Conservation (phyloP, 306 rosid species). For the Carpinus fangiana region DNA sequence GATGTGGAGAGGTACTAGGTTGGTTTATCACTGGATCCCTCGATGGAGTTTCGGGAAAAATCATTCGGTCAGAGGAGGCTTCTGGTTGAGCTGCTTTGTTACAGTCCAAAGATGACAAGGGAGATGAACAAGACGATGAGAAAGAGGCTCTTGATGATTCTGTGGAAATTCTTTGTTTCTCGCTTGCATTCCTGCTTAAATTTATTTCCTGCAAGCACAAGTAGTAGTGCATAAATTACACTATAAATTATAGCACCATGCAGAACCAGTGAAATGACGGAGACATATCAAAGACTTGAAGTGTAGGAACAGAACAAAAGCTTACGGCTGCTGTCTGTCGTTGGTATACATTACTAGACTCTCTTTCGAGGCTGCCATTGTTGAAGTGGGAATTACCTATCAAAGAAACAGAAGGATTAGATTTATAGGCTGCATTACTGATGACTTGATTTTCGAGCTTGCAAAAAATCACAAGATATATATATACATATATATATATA, state of each 20-base stretch:
- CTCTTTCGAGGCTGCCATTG: slow-evolving; percentile 55
- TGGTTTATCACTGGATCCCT: slow-evolving; percentile 50
- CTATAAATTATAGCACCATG: not conserved
- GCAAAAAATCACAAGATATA: not conserved
- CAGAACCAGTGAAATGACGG: slow-evolving; percentile 4
- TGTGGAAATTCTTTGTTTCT: slow-evolving; percentile 59
- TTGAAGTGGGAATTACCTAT: slow-evolving; percentile 55
- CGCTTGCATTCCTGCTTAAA: slow-evolving; percentile 50
- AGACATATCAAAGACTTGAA: not conserved
- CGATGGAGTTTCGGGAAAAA: slow-evolving; percentile 59
- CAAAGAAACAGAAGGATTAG: slow-evolving; percentile 28
- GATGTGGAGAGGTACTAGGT: slow-evolving; percentile 42
- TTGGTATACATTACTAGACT: slow-evolving; percentile 34
- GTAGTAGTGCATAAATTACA: slow-evolving; percentile 18
- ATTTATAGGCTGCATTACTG: not conserved
- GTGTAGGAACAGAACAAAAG: not conserved
- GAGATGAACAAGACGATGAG: slow-evolving; percentile 86
- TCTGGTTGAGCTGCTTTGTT: slow-evolving; percentile 61
- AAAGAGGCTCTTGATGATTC: slow-evolving; percentile 88
- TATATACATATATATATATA: not conserved
- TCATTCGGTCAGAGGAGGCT: slow-evolving; percentile 45
- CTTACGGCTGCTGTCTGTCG: slow-evolving; percentile 52
- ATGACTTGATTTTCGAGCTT: slow-evolving; percentile 1
- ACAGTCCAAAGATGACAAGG: slow-evolving; percentile 64
- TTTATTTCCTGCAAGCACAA: slow-evolving; percentile 55